phyloP scores from a whole-genome alignment of 352 stramenopile genomes.

The Ochromonadaceae sp. region DNA sequence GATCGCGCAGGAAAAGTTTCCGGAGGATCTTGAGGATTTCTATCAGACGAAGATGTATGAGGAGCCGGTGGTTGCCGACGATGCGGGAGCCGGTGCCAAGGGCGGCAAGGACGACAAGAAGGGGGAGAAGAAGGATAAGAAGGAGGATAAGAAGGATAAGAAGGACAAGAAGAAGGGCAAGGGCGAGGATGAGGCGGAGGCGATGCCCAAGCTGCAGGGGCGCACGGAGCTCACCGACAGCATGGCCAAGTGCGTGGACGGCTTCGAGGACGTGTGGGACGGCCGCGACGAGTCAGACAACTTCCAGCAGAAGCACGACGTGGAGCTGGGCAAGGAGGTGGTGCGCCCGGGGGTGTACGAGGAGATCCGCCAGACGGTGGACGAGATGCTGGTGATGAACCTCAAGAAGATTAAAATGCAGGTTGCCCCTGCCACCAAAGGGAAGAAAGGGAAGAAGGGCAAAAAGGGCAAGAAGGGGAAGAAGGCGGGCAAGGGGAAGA shows the following conservation, averaged over 20 bases:
- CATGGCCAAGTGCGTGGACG: conserved; percentile 39
- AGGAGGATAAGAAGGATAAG: conserved; percentile 34
- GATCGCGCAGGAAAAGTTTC: conserved; percentile 53
- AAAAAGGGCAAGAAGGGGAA: conserved; percentile 54
- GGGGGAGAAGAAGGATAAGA: conserved; percentile 38
- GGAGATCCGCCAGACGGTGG: conserved; percentile 67
- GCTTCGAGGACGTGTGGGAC: conserved; percentile 69
- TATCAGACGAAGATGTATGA: conserved; percentile 46
- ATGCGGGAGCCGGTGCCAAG: conserved; percentile 30
- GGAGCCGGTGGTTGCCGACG: conserved; percentile 37
- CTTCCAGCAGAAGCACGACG: conserved; percentile 80
- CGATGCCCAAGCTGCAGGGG: conserved; percentile 56
- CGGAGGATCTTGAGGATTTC: conserved; percentile 67
- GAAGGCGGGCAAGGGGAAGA: conserved; percentile 48
- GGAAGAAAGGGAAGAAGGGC: conserved; percentile 43
- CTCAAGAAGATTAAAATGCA: conserved; percentile 80
- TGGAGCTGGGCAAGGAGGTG: conserved; percentile 66
- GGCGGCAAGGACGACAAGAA: conserved; percentile 36
- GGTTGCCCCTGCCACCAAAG: conserved; percentile 44
- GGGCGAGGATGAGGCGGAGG: conserved; percentile 41
- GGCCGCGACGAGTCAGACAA: conserved; percentile 65
- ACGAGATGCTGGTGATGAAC: conserved; percentile 79
- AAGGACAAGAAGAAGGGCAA: conserved; percentile 41
- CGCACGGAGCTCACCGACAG: conserved; percentile 62
- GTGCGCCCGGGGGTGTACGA: conserved; percentile 63